Conservation (phyloP, 345 rosid species). For the Melastoma malabathricum region DNA sequence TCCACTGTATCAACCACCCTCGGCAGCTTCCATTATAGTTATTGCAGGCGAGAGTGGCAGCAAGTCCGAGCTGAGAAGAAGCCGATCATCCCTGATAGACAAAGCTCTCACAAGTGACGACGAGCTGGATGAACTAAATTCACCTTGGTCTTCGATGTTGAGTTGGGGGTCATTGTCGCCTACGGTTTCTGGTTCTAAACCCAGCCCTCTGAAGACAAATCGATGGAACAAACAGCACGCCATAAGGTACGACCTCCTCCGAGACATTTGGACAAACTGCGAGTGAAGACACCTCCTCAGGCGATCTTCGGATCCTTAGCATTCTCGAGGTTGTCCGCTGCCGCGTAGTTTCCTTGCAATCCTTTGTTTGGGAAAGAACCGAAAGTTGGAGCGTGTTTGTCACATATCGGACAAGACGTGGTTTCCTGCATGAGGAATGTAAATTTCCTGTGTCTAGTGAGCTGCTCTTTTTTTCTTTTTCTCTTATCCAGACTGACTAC, state of each 20-base stretch:
- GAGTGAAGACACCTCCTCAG: slow-evolving; percentile 1
- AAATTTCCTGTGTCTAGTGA: no score
- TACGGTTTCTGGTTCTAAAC: slow-evolving; percentile 10
- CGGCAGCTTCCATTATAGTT: slow-evolving; percentile 30
- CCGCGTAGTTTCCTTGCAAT: no score
- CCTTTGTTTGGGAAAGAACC: not conserved
- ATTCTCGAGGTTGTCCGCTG: no score
- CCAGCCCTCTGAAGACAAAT: slow-evolving; percentile 19
- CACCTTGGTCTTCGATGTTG: slow-evolving; percentile 46
- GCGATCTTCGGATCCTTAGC: no score
- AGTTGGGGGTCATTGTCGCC: slow-evolving; percentile 16
- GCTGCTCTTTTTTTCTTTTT: no score
- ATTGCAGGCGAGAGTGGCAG: slow-evolving; percentile 30
- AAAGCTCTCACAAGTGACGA: slow-evolving; percentile 72
- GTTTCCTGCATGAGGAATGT: no score
- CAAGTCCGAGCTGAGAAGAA: slow-evolving; percentile 36
- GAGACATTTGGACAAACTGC: slow-evolving; percentile 50
- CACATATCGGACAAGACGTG: no score
- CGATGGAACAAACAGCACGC: slow-evolving; percentile 13
- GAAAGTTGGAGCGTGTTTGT: no score
- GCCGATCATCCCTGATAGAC: slow-evolving; percentile 44
- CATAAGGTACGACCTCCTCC: slow-evolving; percentile 59
- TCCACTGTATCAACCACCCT: slow-evolving; percentile 50
- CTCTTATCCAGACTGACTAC: no score
- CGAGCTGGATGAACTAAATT: slow-evolving; percentile 70